phyloP scores from a whole-genome alignment of 768 basidiomycete genomes.

The Suillus bovinus region DNA sequence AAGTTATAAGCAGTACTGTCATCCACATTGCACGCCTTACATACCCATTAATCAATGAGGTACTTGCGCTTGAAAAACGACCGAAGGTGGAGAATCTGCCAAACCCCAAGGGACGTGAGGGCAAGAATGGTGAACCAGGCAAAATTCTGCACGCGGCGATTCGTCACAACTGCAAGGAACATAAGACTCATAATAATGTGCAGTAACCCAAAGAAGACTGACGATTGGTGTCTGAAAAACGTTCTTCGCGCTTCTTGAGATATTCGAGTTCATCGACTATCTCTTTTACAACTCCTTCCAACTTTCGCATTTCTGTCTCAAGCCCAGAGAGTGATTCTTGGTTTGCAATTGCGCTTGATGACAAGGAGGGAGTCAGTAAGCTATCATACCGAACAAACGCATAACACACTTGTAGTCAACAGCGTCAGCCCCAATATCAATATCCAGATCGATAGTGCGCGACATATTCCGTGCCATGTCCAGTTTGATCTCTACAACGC shows the following conservation, averaged over 20 bases:
- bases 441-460: constrained; percentile 86
- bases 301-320: constrained; percentile 97
- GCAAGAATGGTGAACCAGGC: constrained; percentile 85
- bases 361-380: constrained; percentile 11
- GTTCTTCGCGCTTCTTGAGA: constrained; percentile 85
- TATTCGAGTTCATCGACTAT: constrained; percentile 92
- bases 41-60: constrained; percentile 67
- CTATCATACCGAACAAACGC: not conserved
- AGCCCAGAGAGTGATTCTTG: constrained; percentile 94
- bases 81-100: constrained; percentile 95
- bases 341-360: constrained; percentile 89
- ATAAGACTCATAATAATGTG: not conserved
- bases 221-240: constrained; percentile 90
- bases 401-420: constrained; percentile 95
- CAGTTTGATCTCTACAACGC: constrained; percentile 43
- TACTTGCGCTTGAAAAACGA: constrained; percentile 97
- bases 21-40: not conserved
- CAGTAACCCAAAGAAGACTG: constrained; percentile 30
- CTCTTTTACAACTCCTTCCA: constrained; percentile 94
- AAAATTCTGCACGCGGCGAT: constrained; percentile 88
- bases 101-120: constrained; percentile 63
- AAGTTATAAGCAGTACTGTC: constrained; percentile 1
- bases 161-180: constrained; percentile 75
- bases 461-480: constrained; percentile 50
- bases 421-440: constrained; percentile 98